Evolutionary conservation across 2,329 filamentous ascomycete genomes (phyloP).

Genomic region (Cyphellophora attinorum): DNA sequence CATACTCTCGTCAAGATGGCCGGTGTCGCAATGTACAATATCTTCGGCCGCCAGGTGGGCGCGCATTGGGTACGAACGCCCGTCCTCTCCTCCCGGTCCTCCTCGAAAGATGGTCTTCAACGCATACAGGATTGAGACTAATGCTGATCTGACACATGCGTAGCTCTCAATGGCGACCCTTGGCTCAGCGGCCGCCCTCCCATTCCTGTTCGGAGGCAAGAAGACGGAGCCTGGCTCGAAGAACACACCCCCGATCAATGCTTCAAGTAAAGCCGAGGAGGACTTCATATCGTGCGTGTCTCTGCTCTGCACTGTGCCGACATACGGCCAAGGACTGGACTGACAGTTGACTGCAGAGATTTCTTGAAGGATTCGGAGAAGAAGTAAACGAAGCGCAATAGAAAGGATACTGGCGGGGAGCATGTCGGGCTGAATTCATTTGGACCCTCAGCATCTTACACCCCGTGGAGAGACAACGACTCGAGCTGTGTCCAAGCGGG

Average conservation of each 20-base stretch:
- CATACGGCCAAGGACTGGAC: no score
- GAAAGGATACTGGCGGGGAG: no score
- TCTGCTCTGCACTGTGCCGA: no score
- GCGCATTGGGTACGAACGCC: constrained; percentile 36
- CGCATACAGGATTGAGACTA: constrained; percentile 1
- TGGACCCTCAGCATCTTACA: no score
- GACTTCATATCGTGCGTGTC: constrained; percentile 62
- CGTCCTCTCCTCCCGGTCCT: constrained; percentile 3
- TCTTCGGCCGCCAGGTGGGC: constrained; percentile 43
- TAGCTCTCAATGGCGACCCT: constrained; percentile 55
- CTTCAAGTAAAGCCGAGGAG: constrained; percentile 58
- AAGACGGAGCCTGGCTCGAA: constrained; percentile 37
- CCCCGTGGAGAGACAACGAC: no score
- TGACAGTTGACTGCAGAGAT: no score
- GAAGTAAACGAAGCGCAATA: no score
- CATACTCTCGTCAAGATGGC: constrained; percentile 30
- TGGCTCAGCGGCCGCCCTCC: constrained; percentile 37
- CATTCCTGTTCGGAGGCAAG: constrained; percentile 35
- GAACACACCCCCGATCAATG: constrained; percentile 51
- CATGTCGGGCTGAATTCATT: no score
- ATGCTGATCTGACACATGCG: constrained; percentile 7
- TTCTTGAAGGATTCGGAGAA: no score
- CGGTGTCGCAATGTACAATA: constrained; percentile 38
- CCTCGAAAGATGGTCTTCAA: constrained; percentile 3
- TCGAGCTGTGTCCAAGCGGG: no score